A percentile compares a stretch with the other conserved stretches of the same genome.
These are phyloP conservation scores for Stentor roeselii DNA, from an alignment of 73 alveolate species.

Conservation along the genomic window DNA sequence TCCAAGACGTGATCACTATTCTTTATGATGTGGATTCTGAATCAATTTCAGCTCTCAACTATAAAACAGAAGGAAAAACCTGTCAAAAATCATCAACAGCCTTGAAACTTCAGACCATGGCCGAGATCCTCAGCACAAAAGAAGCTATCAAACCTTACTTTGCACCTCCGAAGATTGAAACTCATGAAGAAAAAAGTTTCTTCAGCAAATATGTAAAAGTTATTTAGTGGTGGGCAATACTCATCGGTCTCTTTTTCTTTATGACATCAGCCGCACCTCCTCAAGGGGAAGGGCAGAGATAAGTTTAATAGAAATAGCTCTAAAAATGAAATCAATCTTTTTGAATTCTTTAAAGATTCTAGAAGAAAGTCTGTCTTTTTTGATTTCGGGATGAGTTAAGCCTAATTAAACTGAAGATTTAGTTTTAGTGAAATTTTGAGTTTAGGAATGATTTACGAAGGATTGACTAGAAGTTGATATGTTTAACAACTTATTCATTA, in stretches of 20 bases:
- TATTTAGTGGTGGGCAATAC: conserved; percentile 23
- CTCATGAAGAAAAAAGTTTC: background rate
- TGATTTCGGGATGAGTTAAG: too few relatives aligned
- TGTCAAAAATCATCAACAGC: background rate
- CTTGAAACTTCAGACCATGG: background rate
- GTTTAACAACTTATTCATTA: too few relatives aligned
- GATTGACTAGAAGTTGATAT: too few relatives aligned
- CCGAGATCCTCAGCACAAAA: background rate
- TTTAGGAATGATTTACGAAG: too few relatives aligned
- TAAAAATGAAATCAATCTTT: too few relatives aligned
- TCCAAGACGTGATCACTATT: background rate
- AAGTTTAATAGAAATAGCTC: too few relatives aligned
- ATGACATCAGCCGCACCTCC: background rate
- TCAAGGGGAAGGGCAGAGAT: background rate
- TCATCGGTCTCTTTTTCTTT: background rate
- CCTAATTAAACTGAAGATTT: too few relatives aligned
- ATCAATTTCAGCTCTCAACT: conserved; percentile 1
- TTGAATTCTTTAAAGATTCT: too few relatives aligned
- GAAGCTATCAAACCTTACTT: conserved; percentile 8
- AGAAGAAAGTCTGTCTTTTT: too few relatives aligned
- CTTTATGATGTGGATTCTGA: background rate
- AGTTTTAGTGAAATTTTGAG: too few relatives aligned
- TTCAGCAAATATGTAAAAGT: conserved; percentile 17
- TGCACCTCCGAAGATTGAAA: background rate
- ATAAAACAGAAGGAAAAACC: background rate